Evolutionary conservation across 2,329 filamentous ascomycete genomes (phyloP), one percentile per base, ranked within the genome.

Genomic region (Neopestalotiopsis clavispora): DNA sequence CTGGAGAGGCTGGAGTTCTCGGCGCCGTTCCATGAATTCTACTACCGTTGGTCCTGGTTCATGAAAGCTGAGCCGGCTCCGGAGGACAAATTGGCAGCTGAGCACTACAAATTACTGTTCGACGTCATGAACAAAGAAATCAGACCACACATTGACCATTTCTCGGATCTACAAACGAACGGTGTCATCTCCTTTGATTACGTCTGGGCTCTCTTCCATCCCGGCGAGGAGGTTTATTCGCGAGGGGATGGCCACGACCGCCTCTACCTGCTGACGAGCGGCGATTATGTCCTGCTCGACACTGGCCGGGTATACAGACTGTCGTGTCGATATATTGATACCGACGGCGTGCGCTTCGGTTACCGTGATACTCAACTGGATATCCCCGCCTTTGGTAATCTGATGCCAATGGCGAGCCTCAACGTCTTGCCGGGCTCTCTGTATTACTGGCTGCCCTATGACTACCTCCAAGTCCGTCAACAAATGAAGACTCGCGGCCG

Each of bases 41-140:
- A 92, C 56, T 90, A 93, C 77, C 85, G 90, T 40, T 93, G 90
- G 89, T 79, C 83, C 1, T 74, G 80, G 6, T 82, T 90, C 49
- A 72, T 76, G 10, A 75, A 79, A 4, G 78, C 82, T 58, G 75
- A 84, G 10, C 80, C 82, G 40, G 73, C 81, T 7, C 74, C 79
- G 1, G 77, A 81, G 42, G 85, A 89, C 17, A 73, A 76, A 3
- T 78, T 75, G 20, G 84, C 84, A 1, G 84, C 81, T 60, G 78
- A 82, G 38, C 85, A 89, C 71, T 74, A 87, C 2, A 73, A 80
- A 6, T 74, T 89, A 0, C 76, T 90, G 10, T 79, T 82, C 70
- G 78, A 79, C 38, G 82, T 85, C 23, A 77, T 90, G 32, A 79
- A 83, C 60, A 80, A 82, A 20, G 87, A 90, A 72, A 80, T 90